Evolutionary conservation across 176 grass and related monocot species (phyloP).

Genomic region (Oryza meyeriana): DNA sequence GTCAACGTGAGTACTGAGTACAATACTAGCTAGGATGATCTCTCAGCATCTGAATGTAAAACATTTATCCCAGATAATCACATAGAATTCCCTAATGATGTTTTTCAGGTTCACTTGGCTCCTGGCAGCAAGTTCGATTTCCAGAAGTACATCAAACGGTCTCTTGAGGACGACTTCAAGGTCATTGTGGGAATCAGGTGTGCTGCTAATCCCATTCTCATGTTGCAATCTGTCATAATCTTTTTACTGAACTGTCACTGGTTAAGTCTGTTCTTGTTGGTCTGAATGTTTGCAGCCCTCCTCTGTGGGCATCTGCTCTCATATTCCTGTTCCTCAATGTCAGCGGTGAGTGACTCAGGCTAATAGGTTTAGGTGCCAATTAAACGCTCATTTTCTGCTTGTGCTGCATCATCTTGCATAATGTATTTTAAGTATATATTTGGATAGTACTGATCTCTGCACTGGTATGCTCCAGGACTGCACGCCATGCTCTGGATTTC

Average conservation of each 20-base stretch:
- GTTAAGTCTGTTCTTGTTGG: background rate
- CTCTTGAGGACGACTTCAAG: constrained; percentile 96
- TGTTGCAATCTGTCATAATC: background rate
- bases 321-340: constrained; percentile 85
- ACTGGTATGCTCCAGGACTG: constrained; percentile 39
- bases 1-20: constrained; percentile 68
- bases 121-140: constrained; percentile 95
- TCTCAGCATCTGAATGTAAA: background rate
- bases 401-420: background rate
- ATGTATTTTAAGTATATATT: background rate
- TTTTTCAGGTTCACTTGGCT: constrained; percentile 81
- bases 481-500: constrained; percentile 88
- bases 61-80: background rate
- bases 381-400: background rate
- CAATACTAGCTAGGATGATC: background rate
- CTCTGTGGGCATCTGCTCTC: constrained; percentile 75
- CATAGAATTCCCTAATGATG: background rate
- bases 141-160: constrained; percentile 96
- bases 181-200: constrained; percentile 94
- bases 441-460: background rate
- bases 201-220: background rate
- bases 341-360: constrained; percentile 54
- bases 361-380: no score
- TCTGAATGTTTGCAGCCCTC: constrained; percentile 48
- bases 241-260: background rate